These are phyloP conservation scores for Ulota crispa DNA, from an alignment of 225 moss, liverwort and hornwort species.

Conservation along the genomic window DNA sequence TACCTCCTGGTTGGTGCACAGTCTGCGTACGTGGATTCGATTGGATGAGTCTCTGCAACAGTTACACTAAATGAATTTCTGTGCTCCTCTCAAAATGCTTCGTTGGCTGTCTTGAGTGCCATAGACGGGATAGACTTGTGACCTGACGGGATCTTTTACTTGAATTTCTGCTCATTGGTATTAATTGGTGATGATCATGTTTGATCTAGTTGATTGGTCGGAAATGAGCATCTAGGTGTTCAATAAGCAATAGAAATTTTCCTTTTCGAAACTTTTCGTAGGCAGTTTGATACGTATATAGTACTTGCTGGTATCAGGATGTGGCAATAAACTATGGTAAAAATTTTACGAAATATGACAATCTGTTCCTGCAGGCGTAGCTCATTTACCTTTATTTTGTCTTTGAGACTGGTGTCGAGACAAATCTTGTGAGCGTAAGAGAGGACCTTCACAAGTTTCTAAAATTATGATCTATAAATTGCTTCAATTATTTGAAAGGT, in stretches of 20 bases:
- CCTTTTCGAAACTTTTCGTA: not conserved
- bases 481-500: not conserved
- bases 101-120: not conserved
- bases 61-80: not conserved
- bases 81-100: not conserved
- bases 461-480: too few species aligned
- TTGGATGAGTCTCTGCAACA: not conserved
- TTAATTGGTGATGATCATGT: constrained; percentile 7
- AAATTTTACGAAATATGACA: not conserved
- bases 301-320: not conserved
- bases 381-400: not conserved
- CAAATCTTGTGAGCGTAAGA: not conserved
- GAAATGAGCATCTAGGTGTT: not conserved
- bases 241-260: not conserved
- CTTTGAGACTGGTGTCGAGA: not conserved
- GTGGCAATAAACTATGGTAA: not conserved
- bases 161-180: not conserved
- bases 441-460: not conserved
- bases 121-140: not conserved
- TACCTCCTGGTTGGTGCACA: not conserved
- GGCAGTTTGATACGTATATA: not conserved
- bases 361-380: not conserved
- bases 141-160: not conserved
- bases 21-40: not conserved
- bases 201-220: not conserved